Conservation (phyloP, 345 rosid genomes). For the Noccaea caerulescens region DNA sequence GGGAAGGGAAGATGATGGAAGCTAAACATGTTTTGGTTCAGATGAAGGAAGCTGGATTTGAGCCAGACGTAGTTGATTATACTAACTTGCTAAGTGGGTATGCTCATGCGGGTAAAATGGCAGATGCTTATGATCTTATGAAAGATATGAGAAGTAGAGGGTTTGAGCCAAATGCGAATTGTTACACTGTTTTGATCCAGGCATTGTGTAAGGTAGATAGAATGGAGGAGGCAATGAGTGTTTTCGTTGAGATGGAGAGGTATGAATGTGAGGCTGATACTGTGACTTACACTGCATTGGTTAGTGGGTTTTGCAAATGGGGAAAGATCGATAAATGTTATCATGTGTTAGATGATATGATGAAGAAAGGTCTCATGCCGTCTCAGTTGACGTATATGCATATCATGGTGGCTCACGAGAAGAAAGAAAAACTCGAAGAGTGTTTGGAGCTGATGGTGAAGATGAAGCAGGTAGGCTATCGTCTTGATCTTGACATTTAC, state of each 20-base stretch:
- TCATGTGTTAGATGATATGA: slow-evolving; percentile 66
- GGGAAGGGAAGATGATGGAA: slow-evolving; percentile 84
- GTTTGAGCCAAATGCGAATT: slow-evolving; percentile 62
- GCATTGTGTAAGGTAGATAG: slow-evolving; percentile 69
- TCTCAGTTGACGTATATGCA: slow-evolving; percentile 67
- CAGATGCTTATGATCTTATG: slow-evolving; percentile 73
- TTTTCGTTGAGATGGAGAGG: slow-evolving; percentile 79
- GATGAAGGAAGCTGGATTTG: slow-evolving; percentile 84
- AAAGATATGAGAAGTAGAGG: slow-evolving; percentile 79
- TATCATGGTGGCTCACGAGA: slow-evolving; percentile 80
- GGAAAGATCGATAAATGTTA: slow-evolving; percentile 68
- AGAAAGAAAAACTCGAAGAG: slow-evolving; percentile 69
- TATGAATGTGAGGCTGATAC: slow-evolving; percentile 71
- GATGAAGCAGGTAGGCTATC: slow-evolving; percentile 66
- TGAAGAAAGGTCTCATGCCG: slow-evolving; percentile 59
- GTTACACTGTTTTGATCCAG: slow-evolving; percentile 77
- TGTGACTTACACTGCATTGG: slow-evolving; percentile 70
- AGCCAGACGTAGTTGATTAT: slow-evolving; percentile 78
- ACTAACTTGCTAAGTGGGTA: slow-evolving; percentile 76
- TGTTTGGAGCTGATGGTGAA: slow-evolving; percentile 61
- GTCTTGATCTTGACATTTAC: slow-evolving; percentile 59
- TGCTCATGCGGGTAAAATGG: slow-evolving; percentile 65
- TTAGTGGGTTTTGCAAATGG: slow-evolving; percentile 82
- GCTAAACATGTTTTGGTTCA: slow-evolving; percentile 83
- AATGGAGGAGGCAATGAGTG: slow-evolving; percentile 74